Percentiles rank a stretch among this genome's conserved stretches.
These are phyloP conservation scores for Russula emetica DNA, from an alignment of 768 basidiomycete species.

Conservation along the genomic window DNA sequence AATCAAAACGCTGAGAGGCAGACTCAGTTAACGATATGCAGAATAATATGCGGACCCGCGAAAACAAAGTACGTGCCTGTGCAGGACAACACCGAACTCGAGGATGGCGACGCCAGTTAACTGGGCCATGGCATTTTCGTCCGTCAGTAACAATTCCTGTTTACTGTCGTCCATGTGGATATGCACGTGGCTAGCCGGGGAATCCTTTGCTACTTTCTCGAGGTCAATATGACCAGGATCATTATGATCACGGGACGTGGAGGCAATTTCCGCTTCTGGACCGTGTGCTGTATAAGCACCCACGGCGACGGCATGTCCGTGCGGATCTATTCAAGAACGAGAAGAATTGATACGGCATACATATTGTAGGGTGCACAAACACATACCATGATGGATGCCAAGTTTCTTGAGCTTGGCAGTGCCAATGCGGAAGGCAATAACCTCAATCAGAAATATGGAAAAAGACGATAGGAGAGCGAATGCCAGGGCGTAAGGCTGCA, in stretches of 20 bases:
- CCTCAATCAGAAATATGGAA: constrained; percentile 75
- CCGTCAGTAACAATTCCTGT: constrained; percentile 35
- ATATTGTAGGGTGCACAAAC: background rate
- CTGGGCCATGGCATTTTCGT: constrained; percentile 48
- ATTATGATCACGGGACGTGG: background rate
- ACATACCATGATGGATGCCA: constrained; percentile 59
- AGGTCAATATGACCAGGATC: background rate
- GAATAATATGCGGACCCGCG: background rate
- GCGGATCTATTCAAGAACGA: constrained; percentile 45
- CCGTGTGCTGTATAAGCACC: constrained; percentile 64
- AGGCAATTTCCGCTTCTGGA: constrained; percentile 44
- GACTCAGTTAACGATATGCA: background rate
- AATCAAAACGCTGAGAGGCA: constrained; percentile 58
- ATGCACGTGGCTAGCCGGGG: constrained; percentile 29
- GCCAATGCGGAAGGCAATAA: constrained; percentile 86
- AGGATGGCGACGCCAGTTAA: constrained; percentile 85
- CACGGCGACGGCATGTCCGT: constrained; percentile 52
- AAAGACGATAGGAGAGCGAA: constrained; percentile 81
- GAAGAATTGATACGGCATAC: background rate
- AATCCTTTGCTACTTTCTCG: constrained; percentile 10
- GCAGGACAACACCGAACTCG: constrained; percentile 89
- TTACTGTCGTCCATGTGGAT: constrained; percentile 30
- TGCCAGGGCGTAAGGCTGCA: constrained; percentile 76
- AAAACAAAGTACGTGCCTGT: constrained; percentile 48
- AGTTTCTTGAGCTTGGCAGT: constrained; percentile 62